Conservation (phyloP, 2,329 filamentous ascomycete species). For the Cytospora leucostoma region DNA sequence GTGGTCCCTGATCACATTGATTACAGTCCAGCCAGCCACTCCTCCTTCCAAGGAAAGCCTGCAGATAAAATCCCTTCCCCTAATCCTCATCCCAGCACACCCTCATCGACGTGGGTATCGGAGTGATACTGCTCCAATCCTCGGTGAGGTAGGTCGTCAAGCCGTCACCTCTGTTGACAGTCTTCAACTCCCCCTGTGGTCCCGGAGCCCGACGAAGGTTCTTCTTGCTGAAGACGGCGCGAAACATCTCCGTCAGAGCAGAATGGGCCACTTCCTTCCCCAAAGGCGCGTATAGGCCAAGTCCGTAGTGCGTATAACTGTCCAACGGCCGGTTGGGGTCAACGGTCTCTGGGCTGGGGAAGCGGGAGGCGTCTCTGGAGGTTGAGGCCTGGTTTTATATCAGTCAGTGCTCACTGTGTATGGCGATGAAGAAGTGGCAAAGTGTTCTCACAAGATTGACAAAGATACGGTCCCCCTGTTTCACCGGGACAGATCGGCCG, state of each 20-base stretch:
- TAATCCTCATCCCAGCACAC: constrained; percentile 35
- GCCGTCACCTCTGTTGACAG: constrained; percentile 56
- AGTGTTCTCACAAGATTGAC: constrained; percentile 57
- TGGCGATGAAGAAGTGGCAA: constrained; percentile 10
- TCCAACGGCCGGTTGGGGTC: constrained; percentile 64
- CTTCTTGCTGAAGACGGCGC: constrained; percentile 61
- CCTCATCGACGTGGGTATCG: constrained; percentile 39
- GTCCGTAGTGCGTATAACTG: constrained; percentile 65
- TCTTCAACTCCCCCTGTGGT: constrained; percentile 67
- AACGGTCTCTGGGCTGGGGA: constrained; percentile 44
- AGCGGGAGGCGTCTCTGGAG: constrained; percentile 47
- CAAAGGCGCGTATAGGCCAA: constrained; percentile 63
- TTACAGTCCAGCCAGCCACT: not conserved
- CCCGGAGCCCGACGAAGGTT: constrained; percentile 64
- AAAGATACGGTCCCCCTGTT: constrained; percentile 61
- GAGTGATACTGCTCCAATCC: constrained; percentile 53
- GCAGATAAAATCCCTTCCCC: not conserved
- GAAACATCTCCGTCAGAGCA: constrained; percentile 68
- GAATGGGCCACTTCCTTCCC: constrained; percentile 62
- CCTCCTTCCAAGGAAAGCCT: not conserved
- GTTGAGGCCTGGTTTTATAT: constrained; percentile 41
- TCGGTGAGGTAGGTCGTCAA: constrained; percentile 65
- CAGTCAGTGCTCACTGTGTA: not conserved
- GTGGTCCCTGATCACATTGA: too few species aligned
- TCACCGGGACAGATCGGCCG: constrained; percentile 51